phyloP scores from a whole-genome alignment of 768 basidiomycete genomes.

The Suillus subaureus region DNA sequence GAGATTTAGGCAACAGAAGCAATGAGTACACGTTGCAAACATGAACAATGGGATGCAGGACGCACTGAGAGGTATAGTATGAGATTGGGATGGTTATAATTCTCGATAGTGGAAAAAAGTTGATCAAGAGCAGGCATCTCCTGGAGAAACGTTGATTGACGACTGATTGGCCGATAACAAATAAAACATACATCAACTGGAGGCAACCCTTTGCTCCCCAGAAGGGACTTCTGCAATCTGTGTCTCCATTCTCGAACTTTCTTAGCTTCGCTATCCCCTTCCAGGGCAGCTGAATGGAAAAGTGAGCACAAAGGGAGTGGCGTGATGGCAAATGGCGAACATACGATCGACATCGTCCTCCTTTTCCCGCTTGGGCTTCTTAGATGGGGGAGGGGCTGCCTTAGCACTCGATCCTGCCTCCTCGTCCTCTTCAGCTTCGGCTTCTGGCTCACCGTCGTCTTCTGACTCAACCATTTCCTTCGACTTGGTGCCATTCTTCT shows the following conservation, averaged over 20 bases:
- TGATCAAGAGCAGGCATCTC: constrained; percentile 76
- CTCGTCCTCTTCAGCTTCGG: constrained; percentile 48
- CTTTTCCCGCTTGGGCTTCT: constrained; percentile 63
- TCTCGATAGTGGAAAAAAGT: constrained; percentile 76
- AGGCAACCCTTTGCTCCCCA: constrained; percentile 65
- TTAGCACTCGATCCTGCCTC: constrained; percentile 54
- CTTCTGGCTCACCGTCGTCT: constrained; percentile 54
- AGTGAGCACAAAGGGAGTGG: constrained; percentile 12
- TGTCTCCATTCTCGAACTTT: constrained; percentile 93
- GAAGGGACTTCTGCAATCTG: constrained; percentile 84
- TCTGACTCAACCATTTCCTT: constrained; percentile 69
- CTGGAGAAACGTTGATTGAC: constrained; percentile 39
- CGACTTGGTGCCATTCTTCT: constrained; percentile 63
- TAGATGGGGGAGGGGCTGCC: constrained; percentile 60
- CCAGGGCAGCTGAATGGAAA: constrained; percentile 40
- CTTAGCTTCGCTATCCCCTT: constrained; percentile 60
- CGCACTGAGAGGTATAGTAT: constrained; percentile 71
- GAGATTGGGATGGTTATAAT: constrained; percentile 69
- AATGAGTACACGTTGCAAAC: constrained; percentile 14
- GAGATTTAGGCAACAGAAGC: constrained; percentile 10
- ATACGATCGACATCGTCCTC: constrained; percentile 64
- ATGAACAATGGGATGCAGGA: constrained; percentile 13
- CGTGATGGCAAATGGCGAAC: constrained; percentile 19
- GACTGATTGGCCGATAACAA: constrained; percentile 9
- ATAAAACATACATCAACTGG: constrained; percentile 58